Evolutionary conservation across 208 protist genomes (phyloP).

Genomic region (Leishmania tarentolae): DNA sequence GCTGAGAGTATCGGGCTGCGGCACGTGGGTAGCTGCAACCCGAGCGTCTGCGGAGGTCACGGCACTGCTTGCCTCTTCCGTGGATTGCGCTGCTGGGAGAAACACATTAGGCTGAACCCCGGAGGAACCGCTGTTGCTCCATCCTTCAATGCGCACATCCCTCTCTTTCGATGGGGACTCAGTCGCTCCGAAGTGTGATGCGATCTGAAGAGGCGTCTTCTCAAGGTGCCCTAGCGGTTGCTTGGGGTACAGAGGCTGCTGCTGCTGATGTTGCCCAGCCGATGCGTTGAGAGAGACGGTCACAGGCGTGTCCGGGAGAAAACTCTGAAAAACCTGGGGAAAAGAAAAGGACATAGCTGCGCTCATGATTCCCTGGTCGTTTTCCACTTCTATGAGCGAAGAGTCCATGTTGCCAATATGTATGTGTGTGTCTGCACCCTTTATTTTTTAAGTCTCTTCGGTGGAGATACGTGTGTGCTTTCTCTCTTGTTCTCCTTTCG

Average conservation of each 20-base stretch:
- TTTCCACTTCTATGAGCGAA: constrained; percentile 7
- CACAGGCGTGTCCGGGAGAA: not conserved
- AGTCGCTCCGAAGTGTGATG: not conserved
- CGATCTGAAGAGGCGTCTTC: not conserved
- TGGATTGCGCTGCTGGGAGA: not conserved
- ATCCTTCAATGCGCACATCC: not conserved
- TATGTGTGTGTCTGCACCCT: not conserved
- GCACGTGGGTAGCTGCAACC: not conserved
- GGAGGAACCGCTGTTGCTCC: constrained; percentile 7
- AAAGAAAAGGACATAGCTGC: not conserved
- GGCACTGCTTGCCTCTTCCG: not conserved
- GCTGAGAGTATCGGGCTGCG: not conserved
- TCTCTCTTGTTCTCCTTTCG: not conserved
- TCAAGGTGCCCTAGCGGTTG: not conserved
- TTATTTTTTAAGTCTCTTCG: not conserved
- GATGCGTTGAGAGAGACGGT: constrained; percentile 8
- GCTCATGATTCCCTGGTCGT: not conserved
- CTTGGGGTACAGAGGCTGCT: not conserved
- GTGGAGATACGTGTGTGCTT: not conserved
- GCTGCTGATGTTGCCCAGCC: not conserved
- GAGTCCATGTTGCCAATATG: not conserved
- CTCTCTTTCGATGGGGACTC: not conserved
- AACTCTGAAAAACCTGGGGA: not conserved
- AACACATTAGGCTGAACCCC: constrained; percentile 7
- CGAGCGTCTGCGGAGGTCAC: not conserved